A percentile compares a stretch with the other conserved stretches of the same genome.
Evolutionary conservation across 2,329 filamentous ascomycete species (phyloP).

Genomic region (Aspergillus neotritici): DNA sequence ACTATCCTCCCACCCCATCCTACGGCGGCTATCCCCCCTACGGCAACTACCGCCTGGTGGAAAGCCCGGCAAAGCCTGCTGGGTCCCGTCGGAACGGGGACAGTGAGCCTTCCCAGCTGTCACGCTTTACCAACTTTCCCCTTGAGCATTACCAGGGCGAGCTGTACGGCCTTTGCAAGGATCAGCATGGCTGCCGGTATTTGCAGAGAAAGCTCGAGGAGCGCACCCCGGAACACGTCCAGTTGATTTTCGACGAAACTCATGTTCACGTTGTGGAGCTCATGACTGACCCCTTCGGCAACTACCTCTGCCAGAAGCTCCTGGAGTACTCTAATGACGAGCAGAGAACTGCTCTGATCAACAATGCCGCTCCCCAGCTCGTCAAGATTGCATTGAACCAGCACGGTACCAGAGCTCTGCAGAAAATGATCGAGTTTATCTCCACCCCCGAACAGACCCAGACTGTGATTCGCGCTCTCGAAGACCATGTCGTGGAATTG

Average conservation of each 20-base stretch:
- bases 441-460: conserved; percentile 77
- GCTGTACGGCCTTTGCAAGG: conserved; percentile 89
- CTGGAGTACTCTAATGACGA: conserved; percentile 93
- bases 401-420: conserved; percentile 89
- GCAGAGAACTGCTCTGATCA: conserved; percentile 86
- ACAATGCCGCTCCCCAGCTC: conserved; percentile 81
- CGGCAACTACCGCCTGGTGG: conserved; percentile 55
- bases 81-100: conserved; percentile 53
- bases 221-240: conserved; percentile 71
- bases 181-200: conserved; percentile 95
- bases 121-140: conserved; percentile 75
- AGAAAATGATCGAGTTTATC: conserved; percentile 99
- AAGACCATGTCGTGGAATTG: conserved; percentile 79
- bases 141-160: conserved; percentile 75
- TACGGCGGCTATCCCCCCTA: conserved; percentile 50
- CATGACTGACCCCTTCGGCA: conserved; percentile 99
- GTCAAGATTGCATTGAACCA: conserved; percentile 93
- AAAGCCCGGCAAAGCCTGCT: conserved; percentile 70
- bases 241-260: conserved; percentile 92
- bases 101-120: conserved; percentile 54
- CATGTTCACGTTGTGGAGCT: conserved; percentile 91
- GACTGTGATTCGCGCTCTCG: conserved; percentile 79
- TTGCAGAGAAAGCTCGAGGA: conserved; percentile 97
- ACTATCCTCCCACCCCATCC: conserved; percentile 52
- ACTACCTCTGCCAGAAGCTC: conserved; percentile 98